Percentiles rank a stretch among this genome's conserved stretches.
Conservation (phyloP, 2,329 filamentous ascomycete species). For the Microthyrium microscopicum region DNA sequence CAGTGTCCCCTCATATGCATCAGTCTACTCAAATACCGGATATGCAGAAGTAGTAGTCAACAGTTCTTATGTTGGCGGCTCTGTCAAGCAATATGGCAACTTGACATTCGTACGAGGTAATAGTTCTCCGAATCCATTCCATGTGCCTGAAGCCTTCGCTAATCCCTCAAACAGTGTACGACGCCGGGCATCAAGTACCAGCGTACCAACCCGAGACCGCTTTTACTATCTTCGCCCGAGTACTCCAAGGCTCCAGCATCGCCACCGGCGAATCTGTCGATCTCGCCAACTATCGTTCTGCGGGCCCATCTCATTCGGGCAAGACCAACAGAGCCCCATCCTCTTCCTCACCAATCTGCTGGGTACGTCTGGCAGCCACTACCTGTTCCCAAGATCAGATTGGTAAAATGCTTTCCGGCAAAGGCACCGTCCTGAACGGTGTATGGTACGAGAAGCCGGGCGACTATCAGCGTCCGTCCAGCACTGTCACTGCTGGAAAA, state of each 20-base stretch:
- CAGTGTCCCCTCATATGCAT: slow-evolving; percentile 29
- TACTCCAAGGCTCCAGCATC: slow-evolving; percentile 33
- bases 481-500: slow-evolving; percentile 16
- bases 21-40: slow-evolving; percentile 46
- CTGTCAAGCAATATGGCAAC: slow-evolving; percentile 62
- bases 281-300: slow-evolving; percentile 36
- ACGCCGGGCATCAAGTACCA: slow-evolving; percentile 34
- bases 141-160: too few species aligned
- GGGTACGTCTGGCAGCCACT: slow-evolving; percentile 32
- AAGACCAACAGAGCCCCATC: slow-evolving; percentile 32
- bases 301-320: slow-evolving; percentile 40
- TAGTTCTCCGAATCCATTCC: too few species aligned
- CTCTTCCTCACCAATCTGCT: slow-evolving; percentile 38
- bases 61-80: slow-evolving; percentile 49
- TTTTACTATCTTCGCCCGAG: slow-evolving; percentile 35
- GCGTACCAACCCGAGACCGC: slow-evolving; percentile 34
- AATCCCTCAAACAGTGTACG: too few species aligned
- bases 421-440: slow-evolving; percentile 44
- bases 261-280: slow-evolving; percentile 33
- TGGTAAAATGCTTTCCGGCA: slow-evolving; percentile 28
- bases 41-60: slow-evolving; percentile 59
- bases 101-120: slow-evolving; percentile 32
- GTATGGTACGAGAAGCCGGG: slow-evolving; percentile 31
- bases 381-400: slow-evolving; percentile 39
- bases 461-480: slow-evolving; percentile 21